Percentiles rank a stretch among this genome's conserved stretches.
phyloP scores from a whole-genome alignment of 2,329 filamentous ascomycete species.

The Magnaporthales sp. region DNA sequence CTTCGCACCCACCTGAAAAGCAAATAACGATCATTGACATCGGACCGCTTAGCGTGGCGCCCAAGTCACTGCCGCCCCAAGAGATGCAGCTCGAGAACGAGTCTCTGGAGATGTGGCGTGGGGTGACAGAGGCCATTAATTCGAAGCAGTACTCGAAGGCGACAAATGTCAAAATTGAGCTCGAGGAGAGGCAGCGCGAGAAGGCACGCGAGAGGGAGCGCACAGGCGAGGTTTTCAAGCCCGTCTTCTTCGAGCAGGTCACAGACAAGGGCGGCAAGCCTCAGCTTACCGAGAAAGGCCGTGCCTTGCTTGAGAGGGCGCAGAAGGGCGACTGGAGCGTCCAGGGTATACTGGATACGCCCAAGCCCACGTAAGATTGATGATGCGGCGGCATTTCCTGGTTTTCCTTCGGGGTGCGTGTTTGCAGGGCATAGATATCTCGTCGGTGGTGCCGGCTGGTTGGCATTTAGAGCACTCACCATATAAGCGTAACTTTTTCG shows the following conservation, averaged over 20 bases:
- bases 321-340: conserved; percentile 42
- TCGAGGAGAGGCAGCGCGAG: conserved; percentile 82
- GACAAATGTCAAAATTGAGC: conserved; percentile 78
- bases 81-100: conserved; percentile 82
- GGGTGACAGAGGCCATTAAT: conserved; percentile 78
- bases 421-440: background rate
- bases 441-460: background rate
- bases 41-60: conserved; percentile 66
- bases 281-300: conserved; percentile 45
- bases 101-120: conserved; percentile 78
- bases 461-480: background rate
- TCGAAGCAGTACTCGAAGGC: conserved; percentile 77
- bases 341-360: conserved; percentile 16
- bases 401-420: background rate
- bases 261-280: conserved; percentile 47
- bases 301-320: conserved; percentile 38
- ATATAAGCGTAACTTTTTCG: background rate
- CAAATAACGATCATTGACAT: conserved; percentile 79
- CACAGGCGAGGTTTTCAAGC: conserved; percentile 63
- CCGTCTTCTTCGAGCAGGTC: conserved; percentile 73
- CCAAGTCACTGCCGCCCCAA: conserved; percentile 70
- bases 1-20: conserved; percentile 43
- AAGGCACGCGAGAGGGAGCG: conserved; percentile 74
- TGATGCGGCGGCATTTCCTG: background rate
- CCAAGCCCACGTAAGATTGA: background rate